A percentile compares a stretch with the other conserved stretches of the same genome.
phyloP scores from a whole-genome alignment of 2,329 filamentous ascomycete species.

The Aureobasidium sp. region DNA sequence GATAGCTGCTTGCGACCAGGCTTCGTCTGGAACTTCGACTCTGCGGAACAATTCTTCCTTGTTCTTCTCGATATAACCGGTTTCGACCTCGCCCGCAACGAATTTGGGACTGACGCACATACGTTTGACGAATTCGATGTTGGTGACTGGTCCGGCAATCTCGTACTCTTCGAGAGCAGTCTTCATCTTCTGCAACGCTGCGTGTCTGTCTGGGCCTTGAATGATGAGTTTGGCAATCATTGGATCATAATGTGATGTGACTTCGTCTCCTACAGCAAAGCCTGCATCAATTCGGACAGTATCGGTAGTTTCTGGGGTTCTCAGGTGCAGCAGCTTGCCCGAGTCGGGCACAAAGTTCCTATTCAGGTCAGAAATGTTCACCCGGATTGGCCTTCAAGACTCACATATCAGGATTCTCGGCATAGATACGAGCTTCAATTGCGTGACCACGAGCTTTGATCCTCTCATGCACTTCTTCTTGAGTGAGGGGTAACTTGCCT shows the following conservation, averaged over 20 bases:
- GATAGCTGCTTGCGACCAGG: conserved; percentile 80
- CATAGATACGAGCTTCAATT: conserved; percentile 94
- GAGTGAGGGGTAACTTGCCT: conserved; percentile 57
- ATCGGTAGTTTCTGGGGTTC: conserved; percentile 60
- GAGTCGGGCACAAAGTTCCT: conserved; percentile 89
- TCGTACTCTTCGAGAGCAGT: conserved; percentile 82
- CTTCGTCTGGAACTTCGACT: conserved; percentile 57
- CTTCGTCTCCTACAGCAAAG: conserved; percentile 82
- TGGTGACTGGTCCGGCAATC: conserved; percentile 85
- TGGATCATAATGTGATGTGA: conserved; percentile 92
- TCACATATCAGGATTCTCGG: conserved; percentile 75
- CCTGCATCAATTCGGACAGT: conserved; percentile 89
- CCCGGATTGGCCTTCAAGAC: background rate
- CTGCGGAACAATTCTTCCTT: conserved; percentile 68
- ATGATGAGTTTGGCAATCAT: conserved; percentile 99
- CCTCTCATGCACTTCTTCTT: conserved; percentile 57
- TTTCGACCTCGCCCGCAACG: conserved; percentile 82
- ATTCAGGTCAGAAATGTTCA: background rate
- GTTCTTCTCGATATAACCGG: conserved; percentile 91
- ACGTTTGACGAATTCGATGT: conserved; percentile 92
- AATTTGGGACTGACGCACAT: conserved; percentile 78
- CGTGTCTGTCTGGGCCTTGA: conserved; percentile 67
- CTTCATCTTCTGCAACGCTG: conserved; percentile 75
- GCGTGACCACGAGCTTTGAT: conserved; percentile 76
- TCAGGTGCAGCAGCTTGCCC: conserved; percentile 75